Percentiles rank a stretch among this genome's conserved stretches.
phyloP scores from a whole-genome alignment of 2,329 filamentous ascomycete species.

The Fusarium brevicatenulatum region DNA sequence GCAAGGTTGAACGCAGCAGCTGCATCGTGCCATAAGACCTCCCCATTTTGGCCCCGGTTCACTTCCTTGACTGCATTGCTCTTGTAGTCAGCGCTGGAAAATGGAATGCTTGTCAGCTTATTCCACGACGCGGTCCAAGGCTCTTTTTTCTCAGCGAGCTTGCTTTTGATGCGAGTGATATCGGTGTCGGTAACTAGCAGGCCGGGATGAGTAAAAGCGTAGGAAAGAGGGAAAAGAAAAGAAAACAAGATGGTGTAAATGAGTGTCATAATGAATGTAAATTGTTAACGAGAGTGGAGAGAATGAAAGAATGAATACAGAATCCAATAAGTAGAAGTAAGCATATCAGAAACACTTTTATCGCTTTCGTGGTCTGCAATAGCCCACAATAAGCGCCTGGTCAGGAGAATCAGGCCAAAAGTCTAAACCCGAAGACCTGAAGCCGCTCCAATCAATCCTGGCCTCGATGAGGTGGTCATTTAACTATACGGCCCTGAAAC shows the following conservation, averaged over 20 bases:
- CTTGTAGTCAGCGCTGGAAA: neutral
- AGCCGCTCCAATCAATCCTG: neutral
- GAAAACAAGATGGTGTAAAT: neutral
- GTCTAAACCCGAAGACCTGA: neutral
- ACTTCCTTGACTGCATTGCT: neutral
- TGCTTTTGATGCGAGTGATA: neutral
- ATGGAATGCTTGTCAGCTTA: neutral
- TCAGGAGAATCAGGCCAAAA: neutral
- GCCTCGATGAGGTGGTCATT: neutral
- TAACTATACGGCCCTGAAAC: neutral
- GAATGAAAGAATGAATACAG: neutral
- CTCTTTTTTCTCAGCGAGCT: neutral
- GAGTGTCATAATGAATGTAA: neutral
- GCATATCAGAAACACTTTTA: neutral
- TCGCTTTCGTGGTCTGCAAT: accelerated
- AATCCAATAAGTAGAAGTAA: neutral
- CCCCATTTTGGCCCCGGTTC: neutral
- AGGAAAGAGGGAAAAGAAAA: conserved; percentile 41
- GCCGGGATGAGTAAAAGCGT: neutral
- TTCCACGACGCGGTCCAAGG: neutral
- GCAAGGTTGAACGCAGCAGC: conserved; percentile 1
- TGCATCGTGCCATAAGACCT: neutral
- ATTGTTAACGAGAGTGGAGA: neutral
- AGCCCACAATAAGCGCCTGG: neutral
- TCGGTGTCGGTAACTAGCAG: neutral